phyloP scores from a whole-genome alignment of 192 early-diverging fungal genomes.

The Rhizophlyctis rosea region DNA sequence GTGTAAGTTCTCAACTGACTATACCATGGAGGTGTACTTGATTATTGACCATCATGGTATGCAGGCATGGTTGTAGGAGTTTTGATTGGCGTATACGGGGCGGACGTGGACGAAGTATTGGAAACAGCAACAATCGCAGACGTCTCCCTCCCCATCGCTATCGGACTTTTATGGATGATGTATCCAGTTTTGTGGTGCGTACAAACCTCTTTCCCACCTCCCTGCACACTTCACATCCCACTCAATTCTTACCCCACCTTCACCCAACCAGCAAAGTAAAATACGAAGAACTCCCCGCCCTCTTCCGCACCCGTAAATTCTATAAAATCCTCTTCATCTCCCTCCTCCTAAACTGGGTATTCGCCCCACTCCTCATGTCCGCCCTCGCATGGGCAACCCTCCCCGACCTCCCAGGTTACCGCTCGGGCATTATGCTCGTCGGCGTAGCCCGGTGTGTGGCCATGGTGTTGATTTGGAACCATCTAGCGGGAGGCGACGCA shows the following conservation, averaged over 20 bases:
- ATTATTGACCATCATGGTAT: no score
- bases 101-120: slow-evolving; percentile 46
- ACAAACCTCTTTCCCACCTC: slow-evolving; percentile 27
- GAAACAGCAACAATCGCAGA: slow-evolving; percentile 54
- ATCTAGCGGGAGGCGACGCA: slow-evolving; percentile 63
- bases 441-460: slow-evolving; percentile 65
- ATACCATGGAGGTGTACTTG: no score
- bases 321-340: slow-evolving; percentile 43
- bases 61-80: slow-evolving; percentile 56
- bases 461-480: slow-evolving; percentile 78
- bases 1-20: no score
- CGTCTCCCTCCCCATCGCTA: slow-evolving; percentile 64
- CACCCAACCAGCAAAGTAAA: slow-evolving; percentile 44
- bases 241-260: neutral
- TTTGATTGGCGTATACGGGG: slow-evolving; percentile 59
- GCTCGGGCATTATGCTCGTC: slow-evolving; percentile 60
- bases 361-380: no score
- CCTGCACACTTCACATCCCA: slow-evolving; percentile 1
- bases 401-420: no score
- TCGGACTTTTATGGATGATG: slow-evolving; percentile 71
- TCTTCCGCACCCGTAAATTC: slow-evolving; percentile 7
- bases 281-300: slow-evolving; percentile 34
- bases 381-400: no score
- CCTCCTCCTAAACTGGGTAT: slow-evolving; percentile 62
- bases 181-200: slow-evolving; percentile 74